Evolutionary conservation across 306 rosid species (phyloP).

Genomic region (Albizia julibrissin): DNA sequence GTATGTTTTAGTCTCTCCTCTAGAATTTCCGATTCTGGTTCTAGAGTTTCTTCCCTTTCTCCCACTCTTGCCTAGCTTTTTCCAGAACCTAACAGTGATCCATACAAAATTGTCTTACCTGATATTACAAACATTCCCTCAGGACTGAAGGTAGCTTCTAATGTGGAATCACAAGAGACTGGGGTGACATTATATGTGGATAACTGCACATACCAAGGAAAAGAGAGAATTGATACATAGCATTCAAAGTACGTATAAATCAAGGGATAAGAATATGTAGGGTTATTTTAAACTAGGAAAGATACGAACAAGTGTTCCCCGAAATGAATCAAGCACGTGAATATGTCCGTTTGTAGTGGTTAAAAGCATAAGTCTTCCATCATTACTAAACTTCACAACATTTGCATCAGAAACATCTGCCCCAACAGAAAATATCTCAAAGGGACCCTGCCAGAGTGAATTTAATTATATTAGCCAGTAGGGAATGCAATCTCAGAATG

Average conservation of each 20-base stretch:
- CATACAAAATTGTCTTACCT: conserved; percentile 44
- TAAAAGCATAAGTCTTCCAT: conserved; percentile 88
- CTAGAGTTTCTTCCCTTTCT: too few relatives aligned
- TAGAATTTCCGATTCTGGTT: too few relatives aligned
- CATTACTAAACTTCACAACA: conserved; percentile 91
- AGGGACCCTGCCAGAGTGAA: conserved; percentile 75
- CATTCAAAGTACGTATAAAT: conserved; percentile 29
- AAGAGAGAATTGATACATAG: conserved; percentile 13
- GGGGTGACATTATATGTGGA: conserved; percentile 78
- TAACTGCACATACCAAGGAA: conserved; percentile 48
- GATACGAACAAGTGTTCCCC: conserved; percentile 83
- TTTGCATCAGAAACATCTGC: conserved; percentile 93
- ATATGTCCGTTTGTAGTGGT: conserved; percentile 86
- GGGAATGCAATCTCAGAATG: conserved; percentile 25
- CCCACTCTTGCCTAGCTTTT: too few relatives aligned
- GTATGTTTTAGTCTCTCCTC: too few relatives aligned
- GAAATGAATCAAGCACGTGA: conserved; percentile 92
- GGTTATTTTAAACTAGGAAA: conserved; percentile 16
- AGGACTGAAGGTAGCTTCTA: conserved; percentile 97
- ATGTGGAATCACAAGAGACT: conserved; percentile 72
- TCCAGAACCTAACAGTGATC: neutral
- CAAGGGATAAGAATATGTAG: conserved; percentile 7
- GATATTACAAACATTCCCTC: conserved; percentile 96
- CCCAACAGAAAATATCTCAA: conserved; percentile 87
- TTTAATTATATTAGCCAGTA: conserved; percentile 24